Percentiles rank a stretch among this genome's conserved stretches.
Conservation (phyloP, 2,329 filamentous ascomycete genomes). For the Microsporum audouinii region DNA sequence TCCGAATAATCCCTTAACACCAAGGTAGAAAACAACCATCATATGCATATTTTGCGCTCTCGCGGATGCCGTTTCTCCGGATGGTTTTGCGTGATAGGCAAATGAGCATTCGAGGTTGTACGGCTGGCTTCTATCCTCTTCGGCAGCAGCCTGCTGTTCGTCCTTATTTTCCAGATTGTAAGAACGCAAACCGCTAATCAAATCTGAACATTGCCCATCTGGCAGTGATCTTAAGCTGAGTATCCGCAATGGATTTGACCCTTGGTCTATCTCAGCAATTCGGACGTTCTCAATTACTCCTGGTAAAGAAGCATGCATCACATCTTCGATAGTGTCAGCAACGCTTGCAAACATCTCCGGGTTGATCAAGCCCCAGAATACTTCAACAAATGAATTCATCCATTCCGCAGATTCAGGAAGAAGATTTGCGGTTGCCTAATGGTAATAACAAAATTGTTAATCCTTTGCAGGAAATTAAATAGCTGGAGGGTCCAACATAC, state of each 20-base stretch:
- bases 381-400: slow-evolving; percentile 79
- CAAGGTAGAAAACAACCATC: slow-evolving; percentile 88
- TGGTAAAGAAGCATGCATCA: slow-evolving; percentile 93
- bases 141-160: slow-evolving; percentile 72
- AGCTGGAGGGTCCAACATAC: slow-evolving; percentile 29
- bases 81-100: slow-evolving; percentile 79
- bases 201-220: slow-evolving; percentile 65
- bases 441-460: background rate
- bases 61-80: slow-evolving; percentile 55
- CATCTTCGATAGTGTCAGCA: slow-evolving; percentile 86
- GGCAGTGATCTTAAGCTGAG: slow-evolving; percentile 77
- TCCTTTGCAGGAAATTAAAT: background rate
- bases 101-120: slow-evolving; percentile 88
- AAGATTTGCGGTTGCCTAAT: slow-evolving; percentile 65
- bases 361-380: slow-evolving; percentile 85
- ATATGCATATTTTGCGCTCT: slow-evolving; percentile 95
- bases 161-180: slow-evolving; percentile 73
- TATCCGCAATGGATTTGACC: slow-evolving; percentile 78
- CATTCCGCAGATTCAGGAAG: slow-evolving; percentile 90
- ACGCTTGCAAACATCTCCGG: slow-evolving; percentile 89
- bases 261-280: slow-evolving; percentile 89
- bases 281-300: slow-evolving; percentile 87
- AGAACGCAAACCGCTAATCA: slow-evolving; percentile 69
- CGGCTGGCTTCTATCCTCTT: slow-evolving; percentile 81
- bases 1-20: slow-evolving; percentile 77